These are phyloP conservation scores for Annulohypoxylon moriforme DNA, from an alignment of 495 filamentous ascomycete species.

Conservation along the genomic window DNA sequence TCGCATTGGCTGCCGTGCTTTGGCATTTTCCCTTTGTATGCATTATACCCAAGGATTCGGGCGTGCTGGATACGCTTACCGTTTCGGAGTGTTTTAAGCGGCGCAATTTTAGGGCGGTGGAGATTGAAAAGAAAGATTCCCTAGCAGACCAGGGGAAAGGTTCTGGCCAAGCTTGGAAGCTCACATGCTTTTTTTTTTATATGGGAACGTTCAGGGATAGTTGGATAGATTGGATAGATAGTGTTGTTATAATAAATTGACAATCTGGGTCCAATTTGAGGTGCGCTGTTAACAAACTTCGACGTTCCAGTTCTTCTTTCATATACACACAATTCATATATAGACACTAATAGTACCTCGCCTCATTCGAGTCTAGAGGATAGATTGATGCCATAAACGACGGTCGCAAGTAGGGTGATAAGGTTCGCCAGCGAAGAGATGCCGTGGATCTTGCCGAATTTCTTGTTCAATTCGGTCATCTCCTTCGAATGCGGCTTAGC, in stretches of 20 bases:
- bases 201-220: constrained; percentile 3
- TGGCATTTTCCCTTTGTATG: constrained; percentile 30
- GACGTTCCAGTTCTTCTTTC: constrained; percentile 9
- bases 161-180: constrained; percentile 11
- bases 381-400: constrained; percentile 79
- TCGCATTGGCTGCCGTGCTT: constrained; percentile 3
- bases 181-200: constrained; percentile 16
- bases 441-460: constrained; percentile 83
- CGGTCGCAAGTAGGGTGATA: constrained; percentile 69
- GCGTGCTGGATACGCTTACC: constrained; percentile 42
- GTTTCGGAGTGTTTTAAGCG: constrained; percentile 43
- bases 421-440: constrained; percentile 80
- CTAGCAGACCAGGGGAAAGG: constrained; percentile 10
- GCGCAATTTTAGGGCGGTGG: constrained; percentile 34
- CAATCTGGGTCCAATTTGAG: constrained; percentile 5
- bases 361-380: constrained; percentile 64
- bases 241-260: constrained; percentile 24
- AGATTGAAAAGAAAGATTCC: constrained; percentile 12
- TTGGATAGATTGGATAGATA: constrained; percentile 3
- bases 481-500: constrained; percentile 77
- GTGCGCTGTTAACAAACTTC: constrained; percentile 7
- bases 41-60: constrained; percentile 41
- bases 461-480: constrained; percentile 84
- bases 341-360: not conserved
- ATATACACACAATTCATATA: constrained; percentile 22